A percentile compares a stretch with the other conserved stretches of the same genome.
These are phyloP conservation scores for Rhizopogon salebrosus DNA, from an alignment of 768 basidiomycete genomes.

Conservation along the genomic window DNA sequence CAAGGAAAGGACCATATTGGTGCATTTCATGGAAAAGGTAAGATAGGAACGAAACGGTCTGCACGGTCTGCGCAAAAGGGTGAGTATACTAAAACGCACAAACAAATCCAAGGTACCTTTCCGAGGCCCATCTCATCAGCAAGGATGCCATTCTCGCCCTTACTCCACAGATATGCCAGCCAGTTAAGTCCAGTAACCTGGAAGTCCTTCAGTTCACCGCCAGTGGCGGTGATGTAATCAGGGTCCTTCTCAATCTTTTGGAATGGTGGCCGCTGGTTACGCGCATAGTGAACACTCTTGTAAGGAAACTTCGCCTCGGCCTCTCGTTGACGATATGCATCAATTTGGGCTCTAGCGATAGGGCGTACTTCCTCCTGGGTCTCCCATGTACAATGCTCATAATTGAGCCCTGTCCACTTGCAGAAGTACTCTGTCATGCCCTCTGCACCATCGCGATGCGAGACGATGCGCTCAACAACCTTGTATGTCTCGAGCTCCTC, in stretches of 20 bases:
- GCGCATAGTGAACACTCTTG: slow-evolving; percentile 68
- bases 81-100: slow-evolving; percentile 10
- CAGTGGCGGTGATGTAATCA: slow-evolving; percentile 70
- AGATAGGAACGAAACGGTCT: slow-evolving; percentile 92
- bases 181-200: slow-evolving; percentile 97
- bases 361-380: slow-evolving; percentile 70
- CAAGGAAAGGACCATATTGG: slow-evolving; percentile 95
- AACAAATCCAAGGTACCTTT: slow-evolving; percentile 48
- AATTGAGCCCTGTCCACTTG: slow-evolving; percentile 94
- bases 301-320: slow-evolving; percentile 78
- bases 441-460: slow-evolving; percentile 61
- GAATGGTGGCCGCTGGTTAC: slow-evolving; percentile 70
- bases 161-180: slow-evolving; percentile 95
- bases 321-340: slow-evolving; percentile 73
- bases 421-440: slow-evolving; percentile 81
- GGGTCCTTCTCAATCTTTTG: slow-evolving; percentile 85
- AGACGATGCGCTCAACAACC: slow-evolving; percentile 86
- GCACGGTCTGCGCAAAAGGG: slow-evolving; percentile 62
- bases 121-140: slow-evolving; percentile 99
- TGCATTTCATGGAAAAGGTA: slow-evolving; percentile 89
- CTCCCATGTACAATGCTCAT: slow-evolving; percentile 97
- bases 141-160: slow-evolving; percentile 93
- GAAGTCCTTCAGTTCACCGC: slow-evolving; percentile 93
- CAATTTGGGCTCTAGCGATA: slow-evolving; percentile 74
- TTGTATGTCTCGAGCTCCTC: slow-evolving; percentile 90